A percentile compares a stretch with the other conserved stretches of the same genome.
phyloP scores from a whole-genome alignment of 2,329 filamentous ascomycete species.

The Pyrenochaeta sp. region DNA sequence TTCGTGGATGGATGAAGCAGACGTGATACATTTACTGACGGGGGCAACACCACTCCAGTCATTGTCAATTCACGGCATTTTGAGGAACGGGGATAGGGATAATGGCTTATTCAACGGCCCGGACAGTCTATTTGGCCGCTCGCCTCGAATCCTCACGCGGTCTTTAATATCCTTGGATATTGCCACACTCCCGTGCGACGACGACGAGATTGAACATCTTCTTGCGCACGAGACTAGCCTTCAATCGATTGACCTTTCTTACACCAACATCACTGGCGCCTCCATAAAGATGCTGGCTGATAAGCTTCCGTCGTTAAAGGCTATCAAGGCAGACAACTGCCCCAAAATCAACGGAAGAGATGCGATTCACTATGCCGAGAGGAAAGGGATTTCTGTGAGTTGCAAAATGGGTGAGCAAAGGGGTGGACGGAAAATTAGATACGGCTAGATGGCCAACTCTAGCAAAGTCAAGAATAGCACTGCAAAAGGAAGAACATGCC shows the following conservation, averaged over 20 bases:
- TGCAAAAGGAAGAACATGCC: background rate
- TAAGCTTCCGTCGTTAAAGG: constrained; percentile 32
- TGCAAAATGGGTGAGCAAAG: constrained; percentile 29
- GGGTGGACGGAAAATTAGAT: constrained; percentile 22
- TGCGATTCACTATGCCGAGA: constrained; percentile 52
- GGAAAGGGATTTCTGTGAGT: constrained; percentile 40
- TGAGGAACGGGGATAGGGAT: background rate
- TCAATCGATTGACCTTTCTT: constrained; percentile 45
- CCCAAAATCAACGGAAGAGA: constrained; percentile 45
- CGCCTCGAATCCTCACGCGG: constrained; percentile 34
- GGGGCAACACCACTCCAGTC: constrained; percentile 8
- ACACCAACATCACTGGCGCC: constrained; percentile 52
- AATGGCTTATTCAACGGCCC: constrained; percentile 9
- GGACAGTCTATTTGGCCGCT: constrained; percentile 17
- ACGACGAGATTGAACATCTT: constrained; percentile 44
- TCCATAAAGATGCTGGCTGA: constrained; percentile 51
- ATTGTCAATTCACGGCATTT: constrained; percentile 10
- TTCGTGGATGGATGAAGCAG: background rate
- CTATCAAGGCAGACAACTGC: constrained; percentile 49
- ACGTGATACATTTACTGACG: background rate
- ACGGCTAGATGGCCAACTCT: background rate
- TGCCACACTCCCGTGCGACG: constrained; percentile 27
- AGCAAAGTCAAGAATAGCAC: background rate
- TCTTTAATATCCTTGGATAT: constrained; percentile 27
- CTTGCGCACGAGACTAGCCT: constrained; percentile 26